phyloP scores from a whole-genome alignment of 345 rosid genomes.

The Mallotus nudiflorus region DNA sequence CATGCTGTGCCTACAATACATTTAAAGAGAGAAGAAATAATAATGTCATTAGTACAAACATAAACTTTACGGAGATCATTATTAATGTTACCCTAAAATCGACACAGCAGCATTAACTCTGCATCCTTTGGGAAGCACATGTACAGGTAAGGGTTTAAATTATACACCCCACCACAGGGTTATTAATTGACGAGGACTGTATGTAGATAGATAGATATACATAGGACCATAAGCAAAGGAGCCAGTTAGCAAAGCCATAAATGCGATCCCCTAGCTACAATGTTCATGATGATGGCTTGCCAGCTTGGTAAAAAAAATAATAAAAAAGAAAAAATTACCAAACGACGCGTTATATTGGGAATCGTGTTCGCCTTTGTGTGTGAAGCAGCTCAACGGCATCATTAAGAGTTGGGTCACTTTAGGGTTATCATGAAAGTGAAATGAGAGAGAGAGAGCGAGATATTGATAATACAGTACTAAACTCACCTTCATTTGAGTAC shows the following conservation, averaged over 20 bases:
- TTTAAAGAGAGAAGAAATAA: background rate
- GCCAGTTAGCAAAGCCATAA: constrained; percentile 27
- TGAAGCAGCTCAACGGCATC: constrained; percentile 6
- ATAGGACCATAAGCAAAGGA: constrained; percentile 7
- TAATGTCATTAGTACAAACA: background rate
- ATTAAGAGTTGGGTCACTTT: constrained; percentile 8
- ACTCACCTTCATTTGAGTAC: constrained; percentile 92
- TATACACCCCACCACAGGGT: constrained; percentile 5
- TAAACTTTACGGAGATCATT: background rate
- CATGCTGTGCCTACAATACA: constrained; percentile 79
- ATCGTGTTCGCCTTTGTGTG: constrained; percentile 1
- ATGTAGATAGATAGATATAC: constrained; percentile 5
- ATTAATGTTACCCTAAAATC: constrained; percentile 12
- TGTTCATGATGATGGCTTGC: constrained; percentile 22
- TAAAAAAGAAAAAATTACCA: background rate
- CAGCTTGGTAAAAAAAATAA: too few relatives aligned
- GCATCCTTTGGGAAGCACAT: constrained; percentile 28
- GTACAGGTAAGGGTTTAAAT: constrained; percentile 36
- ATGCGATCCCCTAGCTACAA: constrained; percentile 25
- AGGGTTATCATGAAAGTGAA: constrained; percentile 12
- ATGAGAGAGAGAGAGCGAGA: background rate
- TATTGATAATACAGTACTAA: too few relatives aligned
- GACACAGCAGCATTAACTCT: constrained; percentile 25
- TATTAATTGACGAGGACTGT: constrained; percentile 25
- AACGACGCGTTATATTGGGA: constrained; percentile 37